Conservation (phyloP, 2,329 filamentous ascomycete species). For the Neopestalotiopsis clavispora region DNA sequence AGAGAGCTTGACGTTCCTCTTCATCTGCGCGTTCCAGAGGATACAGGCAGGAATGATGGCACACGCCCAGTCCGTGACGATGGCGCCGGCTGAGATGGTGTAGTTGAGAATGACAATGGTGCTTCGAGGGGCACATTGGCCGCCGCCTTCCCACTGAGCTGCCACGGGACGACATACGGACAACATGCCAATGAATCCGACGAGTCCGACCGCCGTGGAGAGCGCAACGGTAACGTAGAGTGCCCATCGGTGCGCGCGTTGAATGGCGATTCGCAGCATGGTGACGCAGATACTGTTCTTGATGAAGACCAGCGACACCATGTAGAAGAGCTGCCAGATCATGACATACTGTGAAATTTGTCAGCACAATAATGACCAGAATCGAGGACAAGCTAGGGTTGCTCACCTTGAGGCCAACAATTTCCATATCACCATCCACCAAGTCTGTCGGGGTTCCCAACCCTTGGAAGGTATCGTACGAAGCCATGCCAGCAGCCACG, state of each 20-base stretch:
- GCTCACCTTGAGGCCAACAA: slow-evolving; percentile 8
- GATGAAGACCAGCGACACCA: slow-evolving; percentile 13
- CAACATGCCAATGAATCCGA: slow-evolving; percentile 15
- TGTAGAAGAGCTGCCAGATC: slow-evolving; percentile 20
- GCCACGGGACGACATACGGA: slow-evolving; percentile 14
- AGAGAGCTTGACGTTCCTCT: slow-evolving; percentile 17
- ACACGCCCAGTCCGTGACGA: slow-evolving; percentile 20
- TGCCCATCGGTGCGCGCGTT: slow-evolving; percentile 12
- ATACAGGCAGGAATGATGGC: slow-evolving; percentile 19
- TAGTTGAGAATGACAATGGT: slow-evolving; percentile 16
- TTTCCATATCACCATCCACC: background rate
- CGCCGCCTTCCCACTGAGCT: slow-evolving; percentile 16
- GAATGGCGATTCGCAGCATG: slow-evolving; percentile 17
- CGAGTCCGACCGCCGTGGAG: slow-evolving; percentile 2
- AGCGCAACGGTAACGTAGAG: slow-evolving; percentile 13
- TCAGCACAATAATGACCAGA: background rate
- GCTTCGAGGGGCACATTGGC: slow-evolving; percentile 1
- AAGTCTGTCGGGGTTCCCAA: background rate
- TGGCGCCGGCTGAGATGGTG: slow-evolving; percentile 15
- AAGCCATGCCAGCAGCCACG: slow-evolving; percentile 8
- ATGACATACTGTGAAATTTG: slow-evolving; percentile 5
- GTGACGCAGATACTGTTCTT: slow-evolving; percentile 20
- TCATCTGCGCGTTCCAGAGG: slow-evolving; percentile 21
- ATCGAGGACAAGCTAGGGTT: background rate
- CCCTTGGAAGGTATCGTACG: slow-evolving; percentile 15